A percentile compares a stretch with the other conserved stretches of the same genome.
phyloP scores from a whole-genome alignment of 139 green algal species.

The Closterium sp. region DNA sequence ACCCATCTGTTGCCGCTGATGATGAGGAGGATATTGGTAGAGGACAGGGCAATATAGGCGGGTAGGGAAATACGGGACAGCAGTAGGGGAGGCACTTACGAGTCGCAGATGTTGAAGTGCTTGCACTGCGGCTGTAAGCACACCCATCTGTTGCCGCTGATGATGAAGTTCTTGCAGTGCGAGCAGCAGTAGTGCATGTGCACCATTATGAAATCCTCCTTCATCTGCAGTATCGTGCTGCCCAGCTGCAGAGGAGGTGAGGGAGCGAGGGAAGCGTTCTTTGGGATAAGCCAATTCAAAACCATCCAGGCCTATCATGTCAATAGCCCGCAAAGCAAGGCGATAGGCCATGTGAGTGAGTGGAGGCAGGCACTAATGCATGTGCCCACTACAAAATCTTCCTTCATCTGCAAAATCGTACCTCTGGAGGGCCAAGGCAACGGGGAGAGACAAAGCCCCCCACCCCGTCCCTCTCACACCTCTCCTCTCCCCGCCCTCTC shows the following conservation, averaged over 20 bases:
- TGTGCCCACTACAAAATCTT: too few relatives aligned
- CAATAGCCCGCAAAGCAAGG: too few relatives aligned
- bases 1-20: slow-evolving; percentile 33
- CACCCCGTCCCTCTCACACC: slow-evolving; percentile 28
- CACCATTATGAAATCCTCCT: slow-evolving; percentile 97
- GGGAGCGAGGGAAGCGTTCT: too few relatives aligned
- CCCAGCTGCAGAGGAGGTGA: slow-evolving; percentile 60
- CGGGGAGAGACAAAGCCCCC: too few relatives aligned
- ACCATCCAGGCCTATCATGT: too few relatives aligned
- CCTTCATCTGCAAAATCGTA: too few relatives aligned
- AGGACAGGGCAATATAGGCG: not conserved
- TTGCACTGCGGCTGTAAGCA: slow-evolving; percentile 10
- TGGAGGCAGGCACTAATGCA: too few relatives aligned
- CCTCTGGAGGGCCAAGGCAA: too few relatives aligned
- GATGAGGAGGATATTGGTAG: too few relatives aligned
- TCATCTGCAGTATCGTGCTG: slow-evolving; percentile 84
- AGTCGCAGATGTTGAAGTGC: slow-evolving; percentile 43
- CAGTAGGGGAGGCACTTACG: not conserved
- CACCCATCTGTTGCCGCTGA: slow-evolving; percentile 33
- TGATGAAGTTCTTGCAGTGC: slow-evolving; percentile 76
- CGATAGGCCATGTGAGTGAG: too few relatives aligned
- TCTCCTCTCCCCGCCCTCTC: slow-evolving; percentile 60
- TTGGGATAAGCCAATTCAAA: too few relatives aligned
- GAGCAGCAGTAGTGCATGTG: slow-evolving; percentile 89
- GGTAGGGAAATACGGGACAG: not conserved